Evolutionary conservation across 257 asterid genomes (phyloP), one percentile per base, ranked within the genome.

Genomic region (Datura wrightii): DNA sequence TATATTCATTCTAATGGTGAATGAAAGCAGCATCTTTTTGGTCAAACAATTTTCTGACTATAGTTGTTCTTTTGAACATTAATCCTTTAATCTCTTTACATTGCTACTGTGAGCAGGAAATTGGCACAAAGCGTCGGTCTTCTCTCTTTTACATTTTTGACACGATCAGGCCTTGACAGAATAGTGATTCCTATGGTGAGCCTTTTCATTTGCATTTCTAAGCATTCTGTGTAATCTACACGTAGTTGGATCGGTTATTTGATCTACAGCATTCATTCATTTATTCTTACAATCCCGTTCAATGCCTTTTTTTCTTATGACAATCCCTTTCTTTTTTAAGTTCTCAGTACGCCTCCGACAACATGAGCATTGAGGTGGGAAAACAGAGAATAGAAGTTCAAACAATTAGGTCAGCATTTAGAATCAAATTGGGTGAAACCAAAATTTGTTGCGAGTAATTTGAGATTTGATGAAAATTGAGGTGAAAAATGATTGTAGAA

Each of bases 141-240:
- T 89, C 93, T 96, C 79, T 96, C 99, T 18, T 94, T 93, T 86
- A 91, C 99, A 79, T 96, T 93, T 92, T 91, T 96, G 90, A 91
- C 85, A 89, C 93, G 88, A 90, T 88, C 95, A 60, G 89, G 93
- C 87, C 93, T 91, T 84, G 96, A 96, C 83, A 94, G 96, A 89
- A 96, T 96, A 72, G 94, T 96, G 87, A 97, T 96, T 84, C 99
- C 99, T 37, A 92, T 94, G 99, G 99, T 94, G 91, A 92, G 97
- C 70, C 86, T 86, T 83, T 15, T 37, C 42, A 80, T 87, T 80
- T 55, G 66, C 87, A 71, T 66, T 74, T 86, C 88, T 83, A 78
- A 84, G 48, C 78, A 36, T 74, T 24, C 9, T 48, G 42, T 24
- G 10, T 48, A 46, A 74, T 74, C 41, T 48, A 74, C 60, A 48